These are phyloP conservation scores for Cordia subcordata DNA, from an alignment of 257 asterid genomes.

Conservation along the genomic window DNA sequence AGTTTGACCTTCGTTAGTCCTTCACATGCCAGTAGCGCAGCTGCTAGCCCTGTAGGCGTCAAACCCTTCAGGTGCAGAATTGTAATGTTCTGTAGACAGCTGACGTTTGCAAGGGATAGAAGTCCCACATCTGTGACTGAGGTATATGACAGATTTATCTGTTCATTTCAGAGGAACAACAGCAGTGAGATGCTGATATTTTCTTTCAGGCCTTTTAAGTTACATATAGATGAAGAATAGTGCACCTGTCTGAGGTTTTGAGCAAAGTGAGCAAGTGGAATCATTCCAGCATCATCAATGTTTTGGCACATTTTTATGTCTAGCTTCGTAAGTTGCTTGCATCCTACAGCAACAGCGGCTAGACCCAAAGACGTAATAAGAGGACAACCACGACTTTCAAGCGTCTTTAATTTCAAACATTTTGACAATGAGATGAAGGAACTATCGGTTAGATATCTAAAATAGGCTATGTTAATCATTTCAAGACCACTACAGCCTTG, in stretches of 20 bases:
- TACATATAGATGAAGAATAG: not conserved
- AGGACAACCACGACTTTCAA: slow-evolving; percentile 82
- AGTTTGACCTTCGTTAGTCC: slow-evolving; percentile 85
- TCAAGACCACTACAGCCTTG: slow-evolving; percentile 72
- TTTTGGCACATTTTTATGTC: slow-evolving; percentile 72
- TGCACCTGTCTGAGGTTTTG: slow-evolving; percentile 81
- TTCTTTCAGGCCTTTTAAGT: not conserved
- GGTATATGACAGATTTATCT: slow-evolving; percentile 80
- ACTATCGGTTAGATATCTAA: slow-evolving; percentile 48
- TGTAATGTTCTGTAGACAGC: slow-evolving; percentile 76
- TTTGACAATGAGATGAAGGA: slow-evolving; percentile 65
- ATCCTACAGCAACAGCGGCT: slow-evolving; percentile 65
- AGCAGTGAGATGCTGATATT: not conserved
- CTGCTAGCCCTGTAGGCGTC: slow-evolving; percentile 59
- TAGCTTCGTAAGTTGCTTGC: slow-evolving; percentile 60
- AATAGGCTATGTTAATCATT: slow-evolving; percentile 65
- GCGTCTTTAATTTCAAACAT: slow-evolving; percentile 56
- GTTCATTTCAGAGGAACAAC: slow-evolving; percentile 13
- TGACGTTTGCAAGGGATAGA: slow-evolving; percentile 61
- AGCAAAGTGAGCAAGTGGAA: slow-evolving; percentile 66
- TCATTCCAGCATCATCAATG: slow-evolving; percentile 74
- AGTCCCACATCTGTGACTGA: slow-evolving; percentile 79
- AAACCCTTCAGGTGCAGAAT: slow-evolving; percentile 55
- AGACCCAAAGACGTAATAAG: slow-evolving; percentile 68
- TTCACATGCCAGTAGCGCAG: slow-evolving; percentile 71